These are phyloP conservation scores for Ceratocystis smalleyi DNA, from an alignment of 2,329 filamentous ascomycete genomes.

Conservation along the genomic window DNA sequence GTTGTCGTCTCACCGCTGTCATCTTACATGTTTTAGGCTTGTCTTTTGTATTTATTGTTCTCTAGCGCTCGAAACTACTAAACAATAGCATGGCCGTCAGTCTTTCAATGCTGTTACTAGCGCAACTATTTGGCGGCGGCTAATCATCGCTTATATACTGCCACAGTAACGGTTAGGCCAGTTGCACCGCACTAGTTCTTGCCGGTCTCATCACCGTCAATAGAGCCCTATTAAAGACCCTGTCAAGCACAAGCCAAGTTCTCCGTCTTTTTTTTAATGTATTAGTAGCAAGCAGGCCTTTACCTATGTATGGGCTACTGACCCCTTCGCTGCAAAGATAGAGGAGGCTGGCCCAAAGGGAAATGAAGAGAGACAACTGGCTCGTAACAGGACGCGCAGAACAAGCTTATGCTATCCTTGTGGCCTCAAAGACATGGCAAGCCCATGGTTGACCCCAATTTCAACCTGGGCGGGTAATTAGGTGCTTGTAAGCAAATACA, in stretches of 20 bases:
- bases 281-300: background rate
- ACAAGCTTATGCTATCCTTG: background rate
- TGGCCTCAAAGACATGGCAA: background rate
- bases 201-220: background rate
- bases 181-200: background rate
- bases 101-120: too few relatives aligned
- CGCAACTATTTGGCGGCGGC: background rate
- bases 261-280: background rate
- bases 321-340: background rate
- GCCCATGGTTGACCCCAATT: background rate
- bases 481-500: background rate
- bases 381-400: background rate
- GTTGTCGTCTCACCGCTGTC: background rate
- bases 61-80: background rate
- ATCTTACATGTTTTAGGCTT: background rate
- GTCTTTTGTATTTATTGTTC: background rate
- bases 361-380: background rate
- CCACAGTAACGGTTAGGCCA: background rate
- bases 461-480: background rate
- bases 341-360: background rate
- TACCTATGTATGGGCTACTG: too few relatives aligned
- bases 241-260: background rate
- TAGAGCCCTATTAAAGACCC: background rate
- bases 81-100: background rate
- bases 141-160: background rate